Base-by-base conservation (phyloP, 1,284 basidiomycete species). In the Takashimella tepidaria region DNA sequence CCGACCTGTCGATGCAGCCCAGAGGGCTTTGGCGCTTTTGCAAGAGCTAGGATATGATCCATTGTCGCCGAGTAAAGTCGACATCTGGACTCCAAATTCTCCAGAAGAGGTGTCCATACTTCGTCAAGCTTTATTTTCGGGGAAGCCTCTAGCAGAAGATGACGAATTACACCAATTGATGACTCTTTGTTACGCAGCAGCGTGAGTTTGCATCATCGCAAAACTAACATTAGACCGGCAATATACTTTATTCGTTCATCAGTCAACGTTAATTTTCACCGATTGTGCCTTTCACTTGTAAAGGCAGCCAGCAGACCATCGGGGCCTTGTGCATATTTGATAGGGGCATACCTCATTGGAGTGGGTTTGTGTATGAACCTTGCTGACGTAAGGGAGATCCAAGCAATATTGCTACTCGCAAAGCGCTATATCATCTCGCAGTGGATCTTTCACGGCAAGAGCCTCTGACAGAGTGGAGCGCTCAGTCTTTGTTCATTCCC, bases 11-110 rank as follows among this genome's bases (percentile, higher is more conserved):
- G 56, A 55, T 13, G 65, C 63, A 1, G 55, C 60, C 31, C 47
- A 58, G 4, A 21, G 50, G 11, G 42, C 57, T 10, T 51, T 63
- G 37, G 20, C 49, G 11, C 54, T 50, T 0, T 49, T 66, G 6
- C 54, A 57, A 41, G 50, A 58, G 27, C 56, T 61, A 25, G 62
- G 63, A 1, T 69, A 58, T 46, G 54, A 67, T 41, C 60, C 58
- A 0, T 43, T 51, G 5, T n/a, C 48, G 6, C 58, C 62, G 0
- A 45, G 42, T 8, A 50, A 50, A 1, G 47, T 58, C 20, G 4
- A 44, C 4, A 25, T 61, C 8, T 53, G 50, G 43, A n/a, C 45
- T 1, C 67, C 61, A 0, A 11, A 47, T 6, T 48, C 55, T 3
- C 49, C 55, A 1, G 53, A 56, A 1, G 60, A 63, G 13, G 57